Base-by-base conservation (phyloP, 2,329 filamentous ascomycete species). In the Metarhizium humberi region DNA sequence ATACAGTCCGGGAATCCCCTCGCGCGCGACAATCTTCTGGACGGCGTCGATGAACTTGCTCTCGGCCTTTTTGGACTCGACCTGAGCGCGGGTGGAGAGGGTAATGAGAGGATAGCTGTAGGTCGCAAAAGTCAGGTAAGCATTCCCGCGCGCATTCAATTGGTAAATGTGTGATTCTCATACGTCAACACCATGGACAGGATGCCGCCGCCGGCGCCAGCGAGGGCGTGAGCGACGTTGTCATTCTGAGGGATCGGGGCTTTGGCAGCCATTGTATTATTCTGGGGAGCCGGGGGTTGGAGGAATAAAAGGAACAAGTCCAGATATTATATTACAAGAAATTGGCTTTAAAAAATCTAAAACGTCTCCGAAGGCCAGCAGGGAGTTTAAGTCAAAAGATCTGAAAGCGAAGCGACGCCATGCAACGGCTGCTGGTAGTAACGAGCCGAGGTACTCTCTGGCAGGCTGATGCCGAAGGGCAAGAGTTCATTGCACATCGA, bases 131-230 rank as follows among this genome's bases (percentile, higher is more conserved):
- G 11, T 45, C 42, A 32, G 46, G 51, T 56, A 43, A 56, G 55
- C 47, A 36, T 11, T 18, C 38, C n/a, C 42, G 42, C 16, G 34
- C 13, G 29, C 6, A n/a, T 25, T 18, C 32, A 42, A 48, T 49
- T 34, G 43, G 30, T 14, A 13, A 20, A 11, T 8, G n/a, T 16
- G 25, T 29, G 25, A 3, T 29, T 30, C 6, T 8, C 54, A 60
- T 81, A 95, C 85, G 94, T 99, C 72, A 99, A 75, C 63, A 92
- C 82, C 90, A 97, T 99, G 63, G 94, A 96, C 57, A 97, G 76
- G 56, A 99, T 86, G 57, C 94, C 94, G 62, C 94, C 94, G 63
- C 94, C 94, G 52, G 92, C 90, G 62, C 92, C 92, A 55, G 92
- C 90, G 57, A 97, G 82, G 58, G 92, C 92, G 75, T 97, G 92